A percentile compares a stretch with the other conserved stretches of the same genome.
These are phyloP conservation scores for Rhodamnia argentea DNA, from an alignment of 345 rosid genomes.

Conservation along the genomic window DNA sequence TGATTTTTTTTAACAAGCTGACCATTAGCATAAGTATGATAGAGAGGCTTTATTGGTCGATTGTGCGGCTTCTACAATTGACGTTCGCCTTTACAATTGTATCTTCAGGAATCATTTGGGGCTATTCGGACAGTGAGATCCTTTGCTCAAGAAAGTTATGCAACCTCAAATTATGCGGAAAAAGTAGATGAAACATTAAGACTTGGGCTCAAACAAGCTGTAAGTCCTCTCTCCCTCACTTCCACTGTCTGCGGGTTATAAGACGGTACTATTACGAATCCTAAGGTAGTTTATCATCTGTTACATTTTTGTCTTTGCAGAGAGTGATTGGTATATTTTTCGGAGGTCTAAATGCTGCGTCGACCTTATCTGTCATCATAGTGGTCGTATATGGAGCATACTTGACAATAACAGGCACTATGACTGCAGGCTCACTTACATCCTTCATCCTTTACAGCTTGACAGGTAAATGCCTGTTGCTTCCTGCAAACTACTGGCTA, in stretches of 20 bases:
- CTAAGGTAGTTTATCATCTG: not conserved
- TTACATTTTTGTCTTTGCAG: constrained; percentile 17
- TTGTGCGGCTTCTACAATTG: not conserved
- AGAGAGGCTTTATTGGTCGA: not conserved
- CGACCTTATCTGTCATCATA: constrained; percentile 63
- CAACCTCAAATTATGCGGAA: constrained; percentile 57
- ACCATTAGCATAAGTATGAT: not conserved
- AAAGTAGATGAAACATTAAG: constrained; percentile 84
- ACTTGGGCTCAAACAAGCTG: constrained; percentile 88
- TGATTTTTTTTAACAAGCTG: not conserved
- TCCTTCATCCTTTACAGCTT: constrained; percentile 96
- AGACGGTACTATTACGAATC: not conserved
- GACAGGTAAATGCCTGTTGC: constrained; percentile 45
- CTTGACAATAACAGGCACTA: constrained; percentile 69
- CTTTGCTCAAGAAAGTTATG: constrained; percentile 74
- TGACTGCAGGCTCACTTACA: constrained; percentile 87
- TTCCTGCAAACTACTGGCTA: not conserved
- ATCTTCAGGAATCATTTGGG: constrained; percentile 83
- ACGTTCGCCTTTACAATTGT: not conserved
- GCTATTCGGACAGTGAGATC: constrained; percentile 93
- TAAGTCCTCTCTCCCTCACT: constrained; percentile 17
- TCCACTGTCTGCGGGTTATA: not conserved
- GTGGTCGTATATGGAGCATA: constrained; percentile 88
- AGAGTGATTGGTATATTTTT: constrained; percentile 61
- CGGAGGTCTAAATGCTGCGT: constrained; percentile 85